Conservation (phyloP, 1,284 basidiomycete genomes). For the Leccinum solheimii region DNA sequence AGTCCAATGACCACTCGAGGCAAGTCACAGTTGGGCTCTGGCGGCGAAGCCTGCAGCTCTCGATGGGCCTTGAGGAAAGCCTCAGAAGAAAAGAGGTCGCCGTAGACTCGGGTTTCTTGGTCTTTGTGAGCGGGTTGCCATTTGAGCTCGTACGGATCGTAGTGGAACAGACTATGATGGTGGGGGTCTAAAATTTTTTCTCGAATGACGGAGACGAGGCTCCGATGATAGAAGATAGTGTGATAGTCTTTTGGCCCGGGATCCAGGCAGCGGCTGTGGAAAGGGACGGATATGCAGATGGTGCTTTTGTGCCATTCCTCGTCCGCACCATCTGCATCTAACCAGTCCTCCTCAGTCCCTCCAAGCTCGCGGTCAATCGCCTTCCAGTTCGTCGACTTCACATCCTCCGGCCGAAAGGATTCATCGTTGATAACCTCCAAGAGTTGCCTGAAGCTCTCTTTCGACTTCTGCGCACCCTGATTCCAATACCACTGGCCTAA, state of each 20-base stretch:
- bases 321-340: background rate
- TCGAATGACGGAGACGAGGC: background rate
- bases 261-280: background rate
- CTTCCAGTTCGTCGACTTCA: background rate
- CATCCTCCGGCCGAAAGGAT: background rate
- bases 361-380: background rate
- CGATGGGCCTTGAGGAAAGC: background rate
- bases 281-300: background rate
- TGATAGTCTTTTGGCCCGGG: background rate
- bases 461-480: background rate
- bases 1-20: background rate
- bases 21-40: background rate
- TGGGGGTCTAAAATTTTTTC: background rate
- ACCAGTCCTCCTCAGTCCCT: background rate
- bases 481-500: background rate
- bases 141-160: background rate
- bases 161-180: background rate
- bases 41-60: background rate
- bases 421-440: background rate
- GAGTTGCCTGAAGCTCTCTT: background rate
- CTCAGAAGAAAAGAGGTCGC: background rate
- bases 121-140: background rate
- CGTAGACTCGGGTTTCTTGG: background rate
- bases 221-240: background rate
- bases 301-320: background rate